Conservation (phyloP, 129 eudicot species). For the Erigeron canadensis region DNA sequence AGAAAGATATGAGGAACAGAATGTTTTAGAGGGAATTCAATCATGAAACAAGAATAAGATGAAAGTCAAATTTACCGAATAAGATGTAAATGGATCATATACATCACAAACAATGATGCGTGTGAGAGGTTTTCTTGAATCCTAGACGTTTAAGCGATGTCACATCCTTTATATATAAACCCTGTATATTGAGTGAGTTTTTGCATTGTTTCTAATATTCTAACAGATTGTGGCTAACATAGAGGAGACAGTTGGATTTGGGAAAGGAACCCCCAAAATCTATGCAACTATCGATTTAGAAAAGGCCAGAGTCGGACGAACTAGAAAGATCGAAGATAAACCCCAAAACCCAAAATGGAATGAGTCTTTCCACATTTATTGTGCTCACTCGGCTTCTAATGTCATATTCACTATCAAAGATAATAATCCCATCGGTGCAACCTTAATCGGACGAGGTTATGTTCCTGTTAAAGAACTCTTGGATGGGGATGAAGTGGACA, state of each 20-base stretch:
- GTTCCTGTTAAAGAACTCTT: conserved; percentile 59
- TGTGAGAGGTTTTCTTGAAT: too few relatives aligned
- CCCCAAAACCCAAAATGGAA: conserved; percentile 64
- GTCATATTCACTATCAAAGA: conserved; percentile 74
- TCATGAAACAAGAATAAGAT: too few relatives aligned
- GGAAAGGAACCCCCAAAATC: conserved; percentile 67
- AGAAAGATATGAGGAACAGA: too few relatives aligned
- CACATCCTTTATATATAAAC: too few relatives aligned
- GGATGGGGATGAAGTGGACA: conserved; percentile 58
- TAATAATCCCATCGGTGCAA: conserved; percentile 67
- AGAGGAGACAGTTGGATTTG: conserved; percentile 66
- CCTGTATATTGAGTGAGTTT: too few relatives aligned
- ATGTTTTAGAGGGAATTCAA: too few relatives aligned
- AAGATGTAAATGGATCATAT: too few relatives aligned
- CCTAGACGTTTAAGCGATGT: too few relatives aligned
- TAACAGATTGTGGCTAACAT: conserved; percentile 50
- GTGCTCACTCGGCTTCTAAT: conserved; percentile 63
- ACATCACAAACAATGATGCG: too few relatives aligned
- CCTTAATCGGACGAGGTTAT: conserved; percentile 72
- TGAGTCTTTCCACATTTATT: conserved; percentile 80
- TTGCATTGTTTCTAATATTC: background rate
- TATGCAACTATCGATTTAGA: conserved; percentile 75
- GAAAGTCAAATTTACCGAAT: too few relatives aligned
- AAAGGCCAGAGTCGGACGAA: conserved; percentile 72
- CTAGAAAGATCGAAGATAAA: conserved; percentile 51